Conservation (phyloP, 345 rosid genomes). For the Trapa incisa region DNA sequence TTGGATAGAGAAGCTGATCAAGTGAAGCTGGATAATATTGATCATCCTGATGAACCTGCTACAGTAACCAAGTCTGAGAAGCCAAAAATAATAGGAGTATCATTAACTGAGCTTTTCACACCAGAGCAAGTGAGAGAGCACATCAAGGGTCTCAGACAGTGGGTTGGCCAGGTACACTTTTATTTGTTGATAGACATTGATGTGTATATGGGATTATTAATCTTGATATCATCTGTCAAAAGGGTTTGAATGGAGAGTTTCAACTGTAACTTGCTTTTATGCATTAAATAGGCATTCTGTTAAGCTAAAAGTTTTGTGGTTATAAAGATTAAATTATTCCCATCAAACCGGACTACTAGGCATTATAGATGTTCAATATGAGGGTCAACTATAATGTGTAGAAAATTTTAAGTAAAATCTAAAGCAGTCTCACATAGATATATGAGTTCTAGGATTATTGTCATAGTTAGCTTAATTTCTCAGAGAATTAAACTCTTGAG, state of each 20-base stretch:
- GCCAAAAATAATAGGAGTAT: conserved; percentile 92
- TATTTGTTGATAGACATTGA: not conserved
- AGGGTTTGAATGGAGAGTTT: not conserved
- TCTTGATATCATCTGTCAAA: not conserved
- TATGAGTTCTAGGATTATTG: not conserved
- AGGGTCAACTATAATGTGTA: not conserved
- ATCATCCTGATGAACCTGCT: conserved; percentile 34
- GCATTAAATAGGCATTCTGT: not conserved
- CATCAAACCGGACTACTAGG: not conserved
- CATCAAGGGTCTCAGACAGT: conserved; percentile 85
- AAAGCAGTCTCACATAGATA: not conserved
- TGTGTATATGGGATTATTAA: not conserved
- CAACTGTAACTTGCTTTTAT: not conserved
- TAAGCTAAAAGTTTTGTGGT: not conserved
- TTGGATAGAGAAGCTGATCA: conserved; percentile 42
- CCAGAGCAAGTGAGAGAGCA: conserved; percentile 97
- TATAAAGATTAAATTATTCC: not conserved
- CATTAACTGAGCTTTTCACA: conserved; percentile 87
- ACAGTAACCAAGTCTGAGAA: conserved; percentile 65
- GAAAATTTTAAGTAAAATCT: not conserved
- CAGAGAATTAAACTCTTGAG: not conserved
- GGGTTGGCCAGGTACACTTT: conserved; percentile 93
- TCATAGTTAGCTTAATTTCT: not conserved
- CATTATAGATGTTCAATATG: not conserved
- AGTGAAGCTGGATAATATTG: conserved; percentile 42